Evolutionary conservation across 75 land plant species (phyloP).

Genomic region (Selaginella moellendorffii): DNA sequence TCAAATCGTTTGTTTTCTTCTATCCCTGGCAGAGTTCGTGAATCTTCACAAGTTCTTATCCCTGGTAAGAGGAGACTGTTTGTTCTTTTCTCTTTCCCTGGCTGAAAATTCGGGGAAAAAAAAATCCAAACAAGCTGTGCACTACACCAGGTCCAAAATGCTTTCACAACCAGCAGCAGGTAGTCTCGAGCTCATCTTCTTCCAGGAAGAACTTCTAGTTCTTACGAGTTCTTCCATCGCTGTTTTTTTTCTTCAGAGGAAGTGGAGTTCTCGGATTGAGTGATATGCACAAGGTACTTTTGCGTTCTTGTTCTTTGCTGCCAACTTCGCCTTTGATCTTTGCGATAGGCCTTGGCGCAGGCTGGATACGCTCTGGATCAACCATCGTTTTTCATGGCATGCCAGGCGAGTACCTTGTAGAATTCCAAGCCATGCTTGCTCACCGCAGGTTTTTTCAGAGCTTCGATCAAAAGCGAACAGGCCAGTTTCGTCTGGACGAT

Average conservation of each 20-base stretch:
- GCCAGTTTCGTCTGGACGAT: constrained; percentile 54
- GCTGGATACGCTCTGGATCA: constrained; percentile 63
- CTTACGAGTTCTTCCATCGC: no score
- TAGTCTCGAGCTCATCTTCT: no score
- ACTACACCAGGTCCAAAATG: neutral
- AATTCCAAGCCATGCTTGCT: neutral
- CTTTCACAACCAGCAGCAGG: neutral
- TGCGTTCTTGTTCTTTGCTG: neutral
- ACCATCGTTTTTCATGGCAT: constrained; percentile 64
- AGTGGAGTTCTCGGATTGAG: neutral
- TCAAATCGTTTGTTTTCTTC: no score
- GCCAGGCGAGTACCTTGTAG: constrained; percentile 32
- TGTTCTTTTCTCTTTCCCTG: neutral
- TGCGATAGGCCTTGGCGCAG: constrained; percentile 40
- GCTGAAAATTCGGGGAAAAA: neutral
- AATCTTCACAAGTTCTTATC: constrained; percentile 22
- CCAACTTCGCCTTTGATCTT: neutral
- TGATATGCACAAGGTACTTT: neutral
- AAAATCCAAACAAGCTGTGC: neutral
- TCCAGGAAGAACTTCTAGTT: no score
- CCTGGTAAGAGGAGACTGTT: constrained; percentile 11
- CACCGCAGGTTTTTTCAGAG: constrained; percentile 32
- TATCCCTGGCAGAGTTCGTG: constrained; percentile 29
- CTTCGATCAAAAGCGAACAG: constrained; percentile 54
- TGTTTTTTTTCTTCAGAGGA: constrained; percentile 8